These are phyloP conservation scores for Citrus unshiu DNA, from an alignment of 345 rosid genomes.

Conservation along the genomic window DNA sequence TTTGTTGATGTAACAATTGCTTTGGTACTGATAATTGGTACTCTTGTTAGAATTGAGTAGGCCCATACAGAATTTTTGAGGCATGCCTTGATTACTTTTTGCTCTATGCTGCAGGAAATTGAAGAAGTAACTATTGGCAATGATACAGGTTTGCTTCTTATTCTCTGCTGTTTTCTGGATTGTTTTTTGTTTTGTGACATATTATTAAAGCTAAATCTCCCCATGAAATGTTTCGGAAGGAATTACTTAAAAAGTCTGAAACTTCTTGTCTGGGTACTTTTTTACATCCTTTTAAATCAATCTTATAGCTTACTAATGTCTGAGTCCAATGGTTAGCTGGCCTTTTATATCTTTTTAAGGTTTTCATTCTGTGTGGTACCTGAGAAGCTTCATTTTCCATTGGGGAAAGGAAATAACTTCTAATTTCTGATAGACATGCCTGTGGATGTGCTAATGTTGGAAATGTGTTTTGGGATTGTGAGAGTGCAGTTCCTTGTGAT, in stretches of 20 bases:
- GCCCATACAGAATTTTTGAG: neutral
- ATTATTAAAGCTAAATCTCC: neutral
- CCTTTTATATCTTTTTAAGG: neutral
- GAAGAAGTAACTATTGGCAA: conserved; percentile 44
- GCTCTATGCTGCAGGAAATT: conserved; percentile 57
- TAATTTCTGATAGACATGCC: neutral
- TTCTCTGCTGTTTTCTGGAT: conserved; percentile 12
- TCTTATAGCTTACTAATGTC: neutral
- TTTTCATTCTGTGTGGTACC: neutral
- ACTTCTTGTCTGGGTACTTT: neutral
- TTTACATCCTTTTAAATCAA: neutral
- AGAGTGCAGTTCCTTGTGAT: neutral
- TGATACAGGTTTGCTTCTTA: conserved; percentile 69
- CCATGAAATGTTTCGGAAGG: neutral
- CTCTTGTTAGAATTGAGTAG: neutral
- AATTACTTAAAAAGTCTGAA: conserved; percentile 1
- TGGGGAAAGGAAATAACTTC: neutral
- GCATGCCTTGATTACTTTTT: conserved; percentile 13
- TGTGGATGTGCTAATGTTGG: neutral
- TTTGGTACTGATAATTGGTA: neutral
- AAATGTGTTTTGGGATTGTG: neutral
- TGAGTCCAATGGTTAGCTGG: neutral
- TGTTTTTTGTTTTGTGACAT: neutral
- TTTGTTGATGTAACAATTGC: neutral
- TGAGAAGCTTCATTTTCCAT: neutral